Evolutionary conservation across 164 flowering plant genomes (phyloP), one percentile per base, ranked within the genome.

Genomic region (Magnolia sinica): DNA sequence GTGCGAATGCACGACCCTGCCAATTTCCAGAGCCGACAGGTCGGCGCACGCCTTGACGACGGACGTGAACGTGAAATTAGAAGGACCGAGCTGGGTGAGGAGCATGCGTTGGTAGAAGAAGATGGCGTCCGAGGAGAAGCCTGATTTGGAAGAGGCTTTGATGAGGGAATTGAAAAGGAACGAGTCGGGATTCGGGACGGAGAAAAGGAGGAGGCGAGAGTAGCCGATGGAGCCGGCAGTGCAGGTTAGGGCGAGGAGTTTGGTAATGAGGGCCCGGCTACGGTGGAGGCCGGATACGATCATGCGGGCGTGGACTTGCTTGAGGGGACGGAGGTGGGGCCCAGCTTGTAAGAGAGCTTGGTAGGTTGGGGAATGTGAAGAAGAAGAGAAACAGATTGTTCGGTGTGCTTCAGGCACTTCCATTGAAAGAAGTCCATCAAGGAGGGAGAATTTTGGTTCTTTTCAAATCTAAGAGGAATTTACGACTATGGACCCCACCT

Each of bases 1-100:
- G 64, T 87, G 92, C 4, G 86, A 74, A 78, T 92, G 98, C 20
- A 91, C 72, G 2, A 45, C 49, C 76, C 87, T 82, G 1, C 96
- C 98, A 13, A 78, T 50, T 23, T n/a, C 18, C 10, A 78, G 37
- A 79, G 84, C 86, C 1, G 86, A 80, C 52, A 88, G 84, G 83
- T 86, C 88, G 18, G 86, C 91, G 84, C 97, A 92, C 3, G 96
- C 97, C 84, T 90, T 92, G 31, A 92, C 78, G 76, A 90, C 83
- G 63, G 92, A 72, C 0, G 94, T 86, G 80, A 90, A 91, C 37
- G 91, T 86, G 80, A 86, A 90, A 79, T 74, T 87, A 1, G 90
- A 83, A 1, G 77, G 88, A 0, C 74, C 1, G 49, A 88, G 64
- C 2, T 76, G 61, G 0, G 76, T 50, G 5, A 71, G 23, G 6